Evolutionary conservation across 2,329 filamentous ascomycete genomes (phyloP), one percentile per base, ranked within the genome.

Genomic region (Alternaria angustiovoidea): DNA sequence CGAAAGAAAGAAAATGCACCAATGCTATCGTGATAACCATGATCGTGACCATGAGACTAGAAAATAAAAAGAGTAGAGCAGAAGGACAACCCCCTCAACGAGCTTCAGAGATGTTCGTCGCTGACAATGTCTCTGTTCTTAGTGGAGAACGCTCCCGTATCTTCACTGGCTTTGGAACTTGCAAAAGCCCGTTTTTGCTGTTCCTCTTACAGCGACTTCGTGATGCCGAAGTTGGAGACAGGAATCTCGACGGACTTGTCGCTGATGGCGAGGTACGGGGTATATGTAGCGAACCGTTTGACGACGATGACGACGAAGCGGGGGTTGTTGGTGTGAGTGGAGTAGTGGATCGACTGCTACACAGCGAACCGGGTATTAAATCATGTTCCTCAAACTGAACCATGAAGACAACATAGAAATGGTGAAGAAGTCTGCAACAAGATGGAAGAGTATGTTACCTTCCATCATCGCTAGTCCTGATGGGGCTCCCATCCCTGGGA

Each of bases 381-480:
- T 49, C 59, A 54, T 56, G 61, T 59, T 53, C 54, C 39, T 30
- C 30, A 41, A 41, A 12, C 32, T 28, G 16, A 39, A 51, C 46
- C 22, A 42, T 43, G 38, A 47, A 34, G 18, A 41, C 18, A 12
- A 14, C 9, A 22, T 12, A 22, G 18, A 9, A 41, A 22, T 22
- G 4, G 38, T 16, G 39, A 20, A 41, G 5, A 44, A 49, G 8
- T 24, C 20, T 42, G 39, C 22, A 47, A 39, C 41, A 54, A 43
- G 20, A 54, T n/a, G 42, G 42, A 30, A 30, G 34, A 34, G 4
- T 39, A 51, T 44, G 32, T 66, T 66, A 67, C 65, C 61, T 67
- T 61, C 67, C 71, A 61, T 77, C 75, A 48, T 68, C 66, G 54
- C 71, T 74, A 8, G 52, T 69, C 57, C 69, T 54, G 2, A 11